These are phyloP conservation scores for Elymus sibiricus DNA, from an alignment of 176 grass and related monocot genomes.

Conservation along the genomic window DNA sequence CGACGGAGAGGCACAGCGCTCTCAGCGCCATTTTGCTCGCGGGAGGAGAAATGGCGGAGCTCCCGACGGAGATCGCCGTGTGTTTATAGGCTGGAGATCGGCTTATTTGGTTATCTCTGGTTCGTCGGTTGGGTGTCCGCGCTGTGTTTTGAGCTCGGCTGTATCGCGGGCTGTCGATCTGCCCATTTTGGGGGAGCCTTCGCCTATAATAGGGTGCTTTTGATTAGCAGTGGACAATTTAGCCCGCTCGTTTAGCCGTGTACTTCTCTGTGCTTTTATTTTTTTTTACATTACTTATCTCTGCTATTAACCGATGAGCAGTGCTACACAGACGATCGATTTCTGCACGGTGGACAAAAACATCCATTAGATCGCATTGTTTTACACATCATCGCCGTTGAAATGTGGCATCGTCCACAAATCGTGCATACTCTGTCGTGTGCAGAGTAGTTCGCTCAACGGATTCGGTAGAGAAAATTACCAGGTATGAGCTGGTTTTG, in stretches of 20 bases:
- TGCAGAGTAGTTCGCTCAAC: no score
- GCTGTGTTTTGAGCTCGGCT: neutral
- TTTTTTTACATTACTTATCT: no score
- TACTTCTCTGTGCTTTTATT: neutral
- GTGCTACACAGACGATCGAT: no score
- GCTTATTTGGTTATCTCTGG: neutral
- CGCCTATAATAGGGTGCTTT: constrained; percentile 19
- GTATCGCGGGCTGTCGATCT: neutral
- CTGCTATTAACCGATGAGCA: neutral
- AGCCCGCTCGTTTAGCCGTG: neutral
- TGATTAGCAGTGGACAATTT: neutral
- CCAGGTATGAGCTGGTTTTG: neutral
- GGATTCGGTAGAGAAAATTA: neutral
- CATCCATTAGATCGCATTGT: no score
- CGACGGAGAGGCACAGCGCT: constrained; percentile 27
- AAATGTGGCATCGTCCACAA: no score
- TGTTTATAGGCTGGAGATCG: constrained; percentile 20
- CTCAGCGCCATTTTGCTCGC: constrained; percentile 1
- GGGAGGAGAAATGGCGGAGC: neutral
- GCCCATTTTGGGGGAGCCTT: neutral
- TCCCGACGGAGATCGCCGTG: neutral
- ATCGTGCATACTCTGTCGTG: no score
- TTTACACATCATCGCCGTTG: no score
- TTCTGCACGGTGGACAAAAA: no score
- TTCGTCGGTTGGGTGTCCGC: constrained; percentile 7